Base-by-base conservation (phyloP, 108 stramenopile genomes). In the Skeletonema tropicum region DNA sequence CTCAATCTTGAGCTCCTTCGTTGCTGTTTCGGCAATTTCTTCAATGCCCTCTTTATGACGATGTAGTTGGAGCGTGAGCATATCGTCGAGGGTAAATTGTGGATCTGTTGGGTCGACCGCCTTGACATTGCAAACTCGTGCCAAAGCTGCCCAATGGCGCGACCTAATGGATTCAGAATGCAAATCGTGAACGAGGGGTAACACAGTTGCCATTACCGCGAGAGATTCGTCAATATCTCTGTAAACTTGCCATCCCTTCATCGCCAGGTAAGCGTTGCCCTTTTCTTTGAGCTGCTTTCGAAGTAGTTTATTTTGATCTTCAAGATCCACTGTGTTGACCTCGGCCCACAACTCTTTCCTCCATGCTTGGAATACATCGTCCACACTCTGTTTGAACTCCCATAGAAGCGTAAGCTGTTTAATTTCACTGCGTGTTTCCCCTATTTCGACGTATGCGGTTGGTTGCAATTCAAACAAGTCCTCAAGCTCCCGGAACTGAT, bases 1-100 rank as follows among this genome's bases (percentile, higher is more conserved):
- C 73, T 96, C 96, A 64, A 96, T 95, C 87, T 95, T 95, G 41
- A 90, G 84, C 72, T 96, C 93, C 63, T 95, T 95, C 60, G 76
- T 87, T 15, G 96, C 96, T 30, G 94, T 96, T 64, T 94, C 93
- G 38, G 94, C 94, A 38, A 95, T 87, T 57, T 94, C 94, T 35
- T 87, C 87, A 30, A 96, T 90, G 17, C 90, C 89, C 23, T 88
- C 88, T 38, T 82, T 90, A 57, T 92, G 93, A 39, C 64, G 48
- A 61, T 95, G 89, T 36, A 96, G 86, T n/a, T 90, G 74, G 12
- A 96, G 88, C 65, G 60, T 17, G 33, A 95, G 79, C 89, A 95
- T 90, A 66, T 94, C 89, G 30, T 88, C 64, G 12, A 90, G 83
- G 2, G 78, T 83, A 67, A 90, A 90, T 19, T 42, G 49, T 2